Base-by-base conservation (phyloP, 768 basidiomycete genomes). In the Hypholoma sublateritium region DNA sequence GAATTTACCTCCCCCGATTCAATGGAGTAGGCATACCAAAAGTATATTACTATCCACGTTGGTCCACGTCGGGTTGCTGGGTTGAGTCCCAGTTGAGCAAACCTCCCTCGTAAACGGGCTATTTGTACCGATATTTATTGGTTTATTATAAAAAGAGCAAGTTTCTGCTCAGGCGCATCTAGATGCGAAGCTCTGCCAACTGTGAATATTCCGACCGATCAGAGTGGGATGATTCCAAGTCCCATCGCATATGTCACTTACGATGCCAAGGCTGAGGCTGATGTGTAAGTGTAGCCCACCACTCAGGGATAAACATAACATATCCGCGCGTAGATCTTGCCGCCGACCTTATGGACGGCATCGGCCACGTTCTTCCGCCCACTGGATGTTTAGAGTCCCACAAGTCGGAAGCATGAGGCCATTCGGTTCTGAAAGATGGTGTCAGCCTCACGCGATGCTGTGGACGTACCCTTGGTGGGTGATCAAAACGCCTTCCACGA, bases 61-160 rank as follows among this genome's bases (percentile, higher is more conserved):
- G n/a, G n/a, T n/a, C n/a, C n/a, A n/a, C n/a, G n/a, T n/a, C n/a
- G n/a, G n/a, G n/a, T n/a, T n/a, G n/a, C n/a, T n/a, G n/a, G n/a
- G n/a, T n/a, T n/a, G n/a, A n/a, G n/a, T n/a, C n/a, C n/a, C n/a
- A n/a, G n/a, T n/a, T n/a, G n/a, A n/a, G n/a, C n/a, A n/a, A n/a
- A 12, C 73, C 73, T 9, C 74, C 73, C n/a, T 72, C 76, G 48
- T 75, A 77, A 6, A 77, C 77, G 8, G 77, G 74, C 77, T 79
- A 19, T 13, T 25, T 24, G 19, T 14, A 22, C 7, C 16, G n/a
- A n/a, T n/a, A n/a, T n/a, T n/a, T n/a, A n/a, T n/a, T n/a, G n/a
- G n/a, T n/a, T n/a, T n/a, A n/a, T 42, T 14, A 46, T 41, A 41
- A 43, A 39, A 22, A 34, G 24, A 5, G 75, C 63, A 4, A 64